A percentile compares a stretch with the other conserved stretches of the same genome.
Conservation (phyloP, 1,284 basidiomycete species). For the Lignosus rhinocerotis region DNA sequence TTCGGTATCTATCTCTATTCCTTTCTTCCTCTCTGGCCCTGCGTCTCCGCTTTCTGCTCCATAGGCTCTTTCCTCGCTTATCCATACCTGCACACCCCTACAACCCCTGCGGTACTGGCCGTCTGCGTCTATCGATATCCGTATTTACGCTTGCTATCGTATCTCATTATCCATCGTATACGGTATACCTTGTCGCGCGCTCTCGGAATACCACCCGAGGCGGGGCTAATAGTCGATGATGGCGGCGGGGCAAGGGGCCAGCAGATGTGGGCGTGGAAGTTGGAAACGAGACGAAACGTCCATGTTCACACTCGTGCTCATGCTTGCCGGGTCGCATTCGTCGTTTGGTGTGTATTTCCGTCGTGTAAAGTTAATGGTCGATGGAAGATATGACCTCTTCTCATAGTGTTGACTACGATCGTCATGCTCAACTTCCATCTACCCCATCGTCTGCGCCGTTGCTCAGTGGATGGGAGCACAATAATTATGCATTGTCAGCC, state of each 20-base stretch:
- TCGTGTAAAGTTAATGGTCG: conserved; percentile 13
- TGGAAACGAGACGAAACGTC: too few species aligned
- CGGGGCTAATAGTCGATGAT: neutral
- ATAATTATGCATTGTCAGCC: too few species aligned
- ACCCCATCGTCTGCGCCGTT: too few species aligned
- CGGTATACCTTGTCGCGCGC: conserved; percentile 5
- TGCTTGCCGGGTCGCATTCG: conserved; percentile 1
- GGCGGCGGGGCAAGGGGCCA: neutral
- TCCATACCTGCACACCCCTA: neutral
- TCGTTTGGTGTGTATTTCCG: conserved; percentile 5
- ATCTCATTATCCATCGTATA: neutral
- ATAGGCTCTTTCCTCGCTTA: neutral
- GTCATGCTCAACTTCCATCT: too few species aligned
- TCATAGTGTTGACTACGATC: neutral
- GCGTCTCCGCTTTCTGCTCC: neutral
- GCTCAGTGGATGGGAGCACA: too few species aligned
- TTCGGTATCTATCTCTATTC: neutral
- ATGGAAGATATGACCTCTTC: conserved; percentile 1
- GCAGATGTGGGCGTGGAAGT: neutral
- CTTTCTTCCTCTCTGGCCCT: neutral
- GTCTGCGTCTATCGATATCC: neutral
- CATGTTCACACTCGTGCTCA: neutral
- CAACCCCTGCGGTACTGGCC: neutral
- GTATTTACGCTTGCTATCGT: neutral
- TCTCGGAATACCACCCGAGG: neutral